A percentile compares a stretch with the other conserved stretches of the same genome.
Conservation (phyloP, 352 stramenopile species). For the Phytophthora colocasiae region DNA sequence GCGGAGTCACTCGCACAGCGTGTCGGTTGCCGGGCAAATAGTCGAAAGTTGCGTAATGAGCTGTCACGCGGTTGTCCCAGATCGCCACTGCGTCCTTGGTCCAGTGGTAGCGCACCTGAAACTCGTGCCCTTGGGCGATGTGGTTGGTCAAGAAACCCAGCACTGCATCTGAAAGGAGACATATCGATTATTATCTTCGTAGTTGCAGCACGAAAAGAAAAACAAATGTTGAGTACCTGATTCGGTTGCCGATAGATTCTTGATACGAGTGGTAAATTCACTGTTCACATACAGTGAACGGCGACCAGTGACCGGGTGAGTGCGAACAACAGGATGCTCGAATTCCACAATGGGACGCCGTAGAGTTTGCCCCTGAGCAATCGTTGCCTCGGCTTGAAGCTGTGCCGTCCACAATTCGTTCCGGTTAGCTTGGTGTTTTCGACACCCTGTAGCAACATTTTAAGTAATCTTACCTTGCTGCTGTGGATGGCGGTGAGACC, state of each 20-base stretch:
- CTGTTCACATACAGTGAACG: slow-evolving; percentile 46
- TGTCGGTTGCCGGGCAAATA: slow-evolving; percentile 1
- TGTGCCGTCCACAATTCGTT: not conserved
- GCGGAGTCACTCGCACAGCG: not conserved
- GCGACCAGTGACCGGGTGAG: slow-evolving; percentile 38
- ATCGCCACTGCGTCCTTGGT: slow-evolving; percentile 28
- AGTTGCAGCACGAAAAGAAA: too few relatives aligned
- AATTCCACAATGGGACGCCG: slow-evolving; percentile 42
- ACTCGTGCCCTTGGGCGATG: slow-evolving; percentile 27
- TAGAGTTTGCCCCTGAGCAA: slow-evolving; percentile 29
- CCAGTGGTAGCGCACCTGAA: slow-evolving; percentile 31
- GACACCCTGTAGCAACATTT: too few relatives aligned
- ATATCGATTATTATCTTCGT: not conserved
- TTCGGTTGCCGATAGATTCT: slow-evolving; percentile 40
- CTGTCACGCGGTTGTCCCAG: slow-evolving; percentile 27
- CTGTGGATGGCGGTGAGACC: slow-evolving; percentile 55
- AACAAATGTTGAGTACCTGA: slow-evolving; percentile 9
- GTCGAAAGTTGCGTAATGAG: slow-evolving; percentile 11
- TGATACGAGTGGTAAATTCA: slow-evolving; percentile 50
- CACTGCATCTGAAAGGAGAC: slow-evolving; percentile 13
- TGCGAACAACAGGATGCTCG: slow-evolving; percentile 54
- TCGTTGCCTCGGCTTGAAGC: slow-evolving; percentile 15
- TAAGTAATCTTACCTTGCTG: slow-evolving; percentile 33
- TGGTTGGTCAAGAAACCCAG: slow-evolving; percentile 21
- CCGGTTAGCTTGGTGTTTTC: not conserved